Evolutionary conservation across 441 rosid genomes (phyloP), one percentile per base, ranked within the genome.

Genomic region (Erysimum cheiri): DNA sequence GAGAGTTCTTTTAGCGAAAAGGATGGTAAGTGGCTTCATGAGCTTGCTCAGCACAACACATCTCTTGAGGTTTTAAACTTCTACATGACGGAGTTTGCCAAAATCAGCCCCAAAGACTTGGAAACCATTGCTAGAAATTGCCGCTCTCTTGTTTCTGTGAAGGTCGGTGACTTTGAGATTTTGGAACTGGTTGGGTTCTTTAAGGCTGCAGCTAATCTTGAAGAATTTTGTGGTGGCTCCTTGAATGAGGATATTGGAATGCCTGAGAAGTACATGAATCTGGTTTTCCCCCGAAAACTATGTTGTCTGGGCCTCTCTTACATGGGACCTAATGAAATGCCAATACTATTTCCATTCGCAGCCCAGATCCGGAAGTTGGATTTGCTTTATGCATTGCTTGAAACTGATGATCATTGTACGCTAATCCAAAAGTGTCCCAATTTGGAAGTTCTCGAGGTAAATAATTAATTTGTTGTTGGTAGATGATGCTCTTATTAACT

Each of bases 361-460:
- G 74, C 88, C 29, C 60, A 61, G 57, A 88, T 92, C 48, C 87
- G 79, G 48, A 90, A 86, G 80, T 73, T 95, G 77, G 98, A 95
- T 81, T 93, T 95, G 60, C 90, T 92, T 44, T 90, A 86, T 74
- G 89, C 97, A 9, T 77, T 92, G 61, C 91, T 92, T 4, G 90
- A 87, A 77, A 83, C 92, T 0, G 97, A 92, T 52, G 99, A 89
- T 74, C 96, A 88, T 62, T 95, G 98, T 66, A 53, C 67, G 28
- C 82, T 95, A 57, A 85, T 95, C 74, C 89, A 87, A 73, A 80
- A 35, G 78, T 95, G 98, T 78, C 89, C 91, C 73, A 85, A 90
- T 83, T 76, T 95, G 69, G 98, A 95, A 84, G 83, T 90, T 83
- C 97, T 95, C 2, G 98, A 95, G 99, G 99, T 92, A 82, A 32